These are phyloP conservation scores for Gyromitra esculenta DNA, from an alignment of 2,329 filamentous ascomycete genomes.

Conservation along the genomic window DNA sequence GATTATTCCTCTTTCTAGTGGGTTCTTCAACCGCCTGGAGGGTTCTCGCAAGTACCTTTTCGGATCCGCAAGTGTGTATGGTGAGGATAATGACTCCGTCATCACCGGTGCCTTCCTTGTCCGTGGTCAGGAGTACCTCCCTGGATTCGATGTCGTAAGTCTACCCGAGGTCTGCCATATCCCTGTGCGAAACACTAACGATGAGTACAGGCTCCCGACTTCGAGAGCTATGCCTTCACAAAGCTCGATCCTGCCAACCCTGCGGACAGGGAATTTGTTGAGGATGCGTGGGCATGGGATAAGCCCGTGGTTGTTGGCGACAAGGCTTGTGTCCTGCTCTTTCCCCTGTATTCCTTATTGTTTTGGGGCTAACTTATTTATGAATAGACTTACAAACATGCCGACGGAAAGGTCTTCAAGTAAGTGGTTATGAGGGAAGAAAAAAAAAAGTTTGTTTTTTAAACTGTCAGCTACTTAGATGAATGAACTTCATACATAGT, in stretches of 20 bases:
- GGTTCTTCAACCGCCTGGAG: slow-evolving; percentile 97
- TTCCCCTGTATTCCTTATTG: not conserved
- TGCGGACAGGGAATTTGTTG: slow-evolving; percentile 85
- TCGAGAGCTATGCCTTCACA: slow-evolving; percentile 93
- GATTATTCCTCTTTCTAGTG: slow-evolving; percentile 61
- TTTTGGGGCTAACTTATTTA: slow-evolving; percentile 5
- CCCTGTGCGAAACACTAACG: slow-evolving; percentile 17
- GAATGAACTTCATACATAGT: slow-evolving; percentile 45
- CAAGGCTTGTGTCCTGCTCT: slow-evolving; percentile 69
- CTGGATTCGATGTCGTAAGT: slow-evolving; percentile 85
- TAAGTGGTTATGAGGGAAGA: slow-evolving; percentile 64
- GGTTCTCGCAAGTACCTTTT: slow-evolving; percentile 98
- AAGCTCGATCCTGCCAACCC: slow-evolving; percentile 91
- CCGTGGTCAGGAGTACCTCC: slow-evolving; percentile 84
- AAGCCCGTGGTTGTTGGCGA: slow-evolving; percentile 79
- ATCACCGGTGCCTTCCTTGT: slow-evolving; percentile 94
- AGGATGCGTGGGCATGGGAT: slow-evolving; percentile 92
- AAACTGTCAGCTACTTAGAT: slow-evolving; percentile 40
- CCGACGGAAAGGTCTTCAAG: slow-evolving; percentile 98
- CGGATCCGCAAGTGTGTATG: slow-evolving; percentile 82
- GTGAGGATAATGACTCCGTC: slow-evolving; percentile 85
- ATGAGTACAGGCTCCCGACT: slow-evolving; percentile 74
- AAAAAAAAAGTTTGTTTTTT: slow-evolving; percentile 45
- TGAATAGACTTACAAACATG: slow-evolving; percentile 64
- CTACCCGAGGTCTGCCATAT: not conserved